Conservation (phyloP, 257 asterid genomes). For the Oldenlandia corymbosa region DNA sequence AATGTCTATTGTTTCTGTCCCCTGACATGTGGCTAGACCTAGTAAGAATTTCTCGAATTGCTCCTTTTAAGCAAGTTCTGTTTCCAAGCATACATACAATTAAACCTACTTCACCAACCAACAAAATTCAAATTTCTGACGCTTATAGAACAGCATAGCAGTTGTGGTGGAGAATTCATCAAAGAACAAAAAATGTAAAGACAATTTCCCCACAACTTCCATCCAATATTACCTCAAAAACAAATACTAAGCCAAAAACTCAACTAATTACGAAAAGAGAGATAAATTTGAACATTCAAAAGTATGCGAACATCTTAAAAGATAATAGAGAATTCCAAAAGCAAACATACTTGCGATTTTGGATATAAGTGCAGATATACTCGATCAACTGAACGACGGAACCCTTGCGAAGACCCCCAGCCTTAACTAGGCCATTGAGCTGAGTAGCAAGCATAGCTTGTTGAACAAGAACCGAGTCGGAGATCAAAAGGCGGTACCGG, state of each 20-base stretch:
- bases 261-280: no score
- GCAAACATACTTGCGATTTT: conserved; percentile 62
- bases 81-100: not conserved
- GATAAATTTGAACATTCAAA: no score
- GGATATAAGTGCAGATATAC: conserved; percentile 68
- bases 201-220: not conserved
- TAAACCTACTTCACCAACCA: not conserved
- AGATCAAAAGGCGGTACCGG: conserved; percentile 67
- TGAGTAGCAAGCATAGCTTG: conserved; percentile 93
- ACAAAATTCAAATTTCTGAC: not conserved
- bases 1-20: not conserved
- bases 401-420: conserved; percentile 60
- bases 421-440: conserved; percentile 67
- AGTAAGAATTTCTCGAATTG: not conserved
- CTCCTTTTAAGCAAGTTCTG: not conserved
- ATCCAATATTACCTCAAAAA: not conserved
- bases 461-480: conserved; percentile 70
- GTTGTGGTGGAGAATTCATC: not conserved
- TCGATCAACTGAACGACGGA: conserved; percentile 89
- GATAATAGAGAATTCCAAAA: conserved; percentile 4
- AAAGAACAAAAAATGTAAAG: not conserved
- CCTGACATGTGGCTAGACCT: not conserved
- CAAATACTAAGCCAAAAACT: not conserved
- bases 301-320: not conserved
- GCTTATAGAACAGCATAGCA: not conserved